Conservation (phyloP, 2,329 filamentous ascomycete genomes). For the Aspergillus calidoustus region DNA sequence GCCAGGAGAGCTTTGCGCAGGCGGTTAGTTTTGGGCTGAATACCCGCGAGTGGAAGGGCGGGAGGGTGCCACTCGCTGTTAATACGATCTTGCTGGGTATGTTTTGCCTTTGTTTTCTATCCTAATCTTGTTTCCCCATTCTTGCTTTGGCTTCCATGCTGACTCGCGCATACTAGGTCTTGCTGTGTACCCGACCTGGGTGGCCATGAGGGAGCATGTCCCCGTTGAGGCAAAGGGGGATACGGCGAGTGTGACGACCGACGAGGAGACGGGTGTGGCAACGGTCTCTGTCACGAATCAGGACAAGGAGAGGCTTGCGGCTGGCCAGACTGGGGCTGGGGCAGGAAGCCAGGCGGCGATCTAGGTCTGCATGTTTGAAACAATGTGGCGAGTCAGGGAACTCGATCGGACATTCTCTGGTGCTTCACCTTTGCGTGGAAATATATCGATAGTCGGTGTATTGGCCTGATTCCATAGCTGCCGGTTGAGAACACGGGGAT, state of each 20-base stretch:
- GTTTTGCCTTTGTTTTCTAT: not conserved
- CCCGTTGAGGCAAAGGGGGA: not conserved
- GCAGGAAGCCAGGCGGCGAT: not conserved
- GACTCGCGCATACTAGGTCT: not conserved
- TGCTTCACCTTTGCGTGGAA: too few relatives aligned
- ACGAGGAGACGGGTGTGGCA: not conserved
- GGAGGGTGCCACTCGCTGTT: conserved; percentile 46
- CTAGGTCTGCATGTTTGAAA: not conserved
- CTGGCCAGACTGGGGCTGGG: not conserved
- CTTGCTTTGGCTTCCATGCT: not conserved
- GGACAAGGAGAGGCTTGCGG: not conserved
- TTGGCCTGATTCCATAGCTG: too few relatives aligned
- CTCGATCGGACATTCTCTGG: too few relatives aligned
- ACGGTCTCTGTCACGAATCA: not conserved
- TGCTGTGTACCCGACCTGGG: conserved; percentile 1
- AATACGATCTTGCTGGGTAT: conserved; percentile 43
- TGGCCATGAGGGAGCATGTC: not conserved
- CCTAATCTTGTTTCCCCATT: too few relatives aligned
- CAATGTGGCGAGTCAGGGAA: too few relatives aligned
- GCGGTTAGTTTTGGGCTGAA: conserved; percentile 52
- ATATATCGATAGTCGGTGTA: too few relatives aligned
- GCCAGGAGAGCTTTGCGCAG: conserved; percentile 52
- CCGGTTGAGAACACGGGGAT: too few relatives aligned
- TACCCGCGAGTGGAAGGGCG: conserved; percentile 49
- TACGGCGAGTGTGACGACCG: not conserved